Evolutionary conservation across 2,329 filamentous ascomycete genomes (phyloP), one percentile per base, ranked within the genome.

Genomic region (Diaporthe sp.): DNA sequence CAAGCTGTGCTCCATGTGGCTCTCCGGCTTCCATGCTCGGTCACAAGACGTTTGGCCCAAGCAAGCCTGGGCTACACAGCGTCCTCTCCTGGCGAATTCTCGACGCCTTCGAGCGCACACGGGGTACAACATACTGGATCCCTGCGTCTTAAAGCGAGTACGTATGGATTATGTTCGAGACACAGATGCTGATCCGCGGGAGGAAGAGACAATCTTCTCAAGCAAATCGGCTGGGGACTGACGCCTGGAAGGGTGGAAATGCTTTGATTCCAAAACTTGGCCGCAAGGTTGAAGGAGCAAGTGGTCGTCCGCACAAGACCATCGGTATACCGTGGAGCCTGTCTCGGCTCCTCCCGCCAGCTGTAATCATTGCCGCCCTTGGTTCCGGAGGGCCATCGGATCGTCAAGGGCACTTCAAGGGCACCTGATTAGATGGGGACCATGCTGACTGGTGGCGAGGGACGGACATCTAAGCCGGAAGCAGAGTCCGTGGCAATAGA

Each of bases 41-140:
- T 73, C 70, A 73, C 70, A 73, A 55, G 58, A 65, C 70, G 39
- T 42, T 25, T 31, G 58, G 8, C n/a, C 49, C 17, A 65, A 65
- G 70, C 58, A 73, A 34, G 70, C 46, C 44, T 17, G 49, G 34
- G 34, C 46, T 55, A 42, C 70, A 65, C 70, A 49, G 70, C 70
- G 46, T 62, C 58, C 34, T n/a, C 57, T 73, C 44, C 70, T 73
- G 70, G 46, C 34, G 65, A 55, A 25, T 65, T 73, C 70, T 65
- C 51, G 46, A 44, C 55, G 57, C 34, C 42, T 73, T 73, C 58
- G 57, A 65, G 58, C 19, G 58, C 46, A 73, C n/a, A 73, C 31
- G 51, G 46, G 46, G 28, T 34, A 37, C 70, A 44, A 25, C 59
- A 53, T 49, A 8, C 7, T 31, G 46, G 15, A 62, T 65, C 39